A percentile compares a stretch with the other conserved stretches of the same genome.
Conservation (phyloP, 495 filamentous ascomycete species). For the Podospora fimiseda region DNA sequence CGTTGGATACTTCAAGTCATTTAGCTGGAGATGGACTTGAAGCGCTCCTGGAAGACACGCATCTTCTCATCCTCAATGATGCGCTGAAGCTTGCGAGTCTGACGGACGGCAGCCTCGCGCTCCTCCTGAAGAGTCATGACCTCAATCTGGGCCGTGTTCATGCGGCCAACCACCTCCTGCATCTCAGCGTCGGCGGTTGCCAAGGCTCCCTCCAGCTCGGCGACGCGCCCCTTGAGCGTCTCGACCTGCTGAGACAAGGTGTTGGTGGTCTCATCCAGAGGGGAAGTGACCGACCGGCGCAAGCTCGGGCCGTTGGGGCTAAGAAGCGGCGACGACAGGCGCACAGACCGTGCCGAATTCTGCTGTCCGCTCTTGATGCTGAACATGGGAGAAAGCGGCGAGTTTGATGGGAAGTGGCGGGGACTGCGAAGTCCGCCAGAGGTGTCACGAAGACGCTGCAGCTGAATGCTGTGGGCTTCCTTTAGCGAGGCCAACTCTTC, state of each 20-base stretch:
- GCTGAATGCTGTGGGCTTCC: conserved; percentile 70
- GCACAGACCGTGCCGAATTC: conserved; percentile 35
- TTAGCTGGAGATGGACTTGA: conserved; percentile 27
- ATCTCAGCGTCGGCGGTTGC: conserved; percentile 83
- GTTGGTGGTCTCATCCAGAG: conserved; percentile 26
- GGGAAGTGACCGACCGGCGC: conserved; percentile 34
- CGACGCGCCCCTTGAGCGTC: conserved; percentile 54
- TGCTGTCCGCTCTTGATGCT: conserved; percentile 25
- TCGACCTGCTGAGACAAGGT: conserved; percentile 66
- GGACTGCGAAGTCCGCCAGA: conserved; percentile 32
- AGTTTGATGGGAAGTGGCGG: conserved; percentile 43
- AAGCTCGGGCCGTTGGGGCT: conserved; percentile 12
- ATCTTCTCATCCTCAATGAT: conserved; percentile 43
- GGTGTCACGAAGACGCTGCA: conserved; percentile 62
- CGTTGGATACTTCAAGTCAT: conserved; percentile 10
- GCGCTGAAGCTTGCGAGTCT: conserved; percentile 68
- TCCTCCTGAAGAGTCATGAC: conserved; percentile 87
- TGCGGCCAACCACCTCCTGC: conserved; percentile 84
- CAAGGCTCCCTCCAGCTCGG: conserved; percentile 76
- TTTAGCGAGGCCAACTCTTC: conserved; percentile 71
- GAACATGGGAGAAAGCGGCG: conserved; percentile 61
- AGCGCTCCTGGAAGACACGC: conserved; percentile 40
- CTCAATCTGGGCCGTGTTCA: conserved; percentile 93
- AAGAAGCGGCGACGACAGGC: conserved; percentile 35
- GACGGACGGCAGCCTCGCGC: conserved; percentile 78